phyloP scores from a whole-genome alignment of 179 eudicot species.

The Spinacia oleracea region DNA sequence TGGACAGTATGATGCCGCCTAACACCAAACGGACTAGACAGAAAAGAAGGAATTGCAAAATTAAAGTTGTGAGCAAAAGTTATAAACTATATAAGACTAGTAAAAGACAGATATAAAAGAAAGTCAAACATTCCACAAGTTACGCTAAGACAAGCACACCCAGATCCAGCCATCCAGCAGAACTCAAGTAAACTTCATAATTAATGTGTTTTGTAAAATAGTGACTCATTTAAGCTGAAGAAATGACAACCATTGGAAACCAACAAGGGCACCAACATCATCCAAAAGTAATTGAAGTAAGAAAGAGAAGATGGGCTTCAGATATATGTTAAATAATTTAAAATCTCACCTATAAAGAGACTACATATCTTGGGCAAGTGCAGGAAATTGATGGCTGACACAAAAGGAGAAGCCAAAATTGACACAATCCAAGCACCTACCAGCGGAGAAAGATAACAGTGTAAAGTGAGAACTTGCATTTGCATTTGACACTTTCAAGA shows the following conservation, averaged over 20 bases:
- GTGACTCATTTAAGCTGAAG: neutral
- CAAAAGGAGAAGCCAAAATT: slow-evolving; percentile 66
- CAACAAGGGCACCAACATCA: neutral
- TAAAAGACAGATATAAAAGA: slow-evolving; percentile 1
- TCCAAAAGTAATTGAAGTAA: neutral
- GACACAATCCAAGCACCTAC: slow-evolving; percentile 86
- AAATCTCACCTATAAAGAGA: slow-evolving; percentile 66
- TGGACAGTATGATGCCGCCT: slow-evolving; percentile 66
- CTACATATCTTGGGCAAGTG: slow-evolving; percentile 72
- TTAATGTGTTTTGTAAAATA: slow-evolving; percentile 1
- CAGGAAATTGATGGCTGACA: slow-evolving; percentile 46
- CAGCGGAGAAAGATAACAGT: neutral
- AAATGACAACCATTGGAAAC: neutral
- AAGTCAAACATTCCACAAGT: neutral
- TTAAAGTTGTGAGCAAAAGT: slow-evolving; percentile 11
- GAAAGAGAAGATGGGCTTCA: neutral
- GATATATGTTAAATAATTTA: neutral
- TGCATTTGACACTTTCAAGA: neutral
- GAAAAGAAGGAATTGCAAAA: slow-evolving; percentile 1
- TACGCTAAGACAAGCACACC: slow-evolving; percentile 21
- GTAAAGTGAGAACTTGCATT: neutral
- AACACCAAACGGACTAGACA: slow-evolving; percentile 73
- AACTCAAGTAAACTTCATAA: neutral
- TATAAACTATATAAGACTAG: neutral
- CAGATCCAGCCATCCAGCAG: neutral